Evolutionary conservation across 352 stramenopile genomes (phyloP), one percentile per base, ranked within the genome.

Genomic region (Pythium utonaiense): DNA sequence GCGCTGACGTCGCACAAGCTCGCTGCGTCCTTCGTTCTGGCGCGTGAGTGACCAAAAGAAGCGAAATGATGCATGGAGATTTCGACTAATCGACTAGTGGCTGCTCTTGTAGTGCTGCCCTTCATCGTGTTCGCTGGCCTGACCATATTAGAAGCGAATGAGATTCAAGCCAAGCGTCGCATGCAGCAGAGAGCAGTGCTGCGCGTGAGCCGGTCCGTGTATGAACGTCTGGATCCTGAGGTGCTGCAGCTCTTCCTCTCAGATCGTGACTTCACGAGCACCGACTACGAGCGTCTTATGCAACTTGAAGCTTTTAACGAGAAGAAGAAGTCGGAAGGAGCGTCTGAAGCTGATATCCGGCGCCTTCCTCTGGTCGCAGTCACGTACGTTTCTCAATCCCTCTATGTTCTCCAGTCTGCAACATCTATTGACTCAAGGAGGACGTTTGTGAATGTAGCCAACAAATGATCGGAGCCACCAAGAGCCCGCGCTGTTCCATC

Each of bases 211-310:
- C 79, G 79, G 27, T 63, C 76, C 16, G 54, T 89, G 24, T 91
- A 86, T 56, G 75, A 89, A 50, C 79, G 84, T 50, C 51, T 92
- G 41, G 83, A 92, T 57, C 60, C 66, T 12, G 80, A 88, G 8
- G 64, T 80, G 51, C 53, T 92, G 22, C 73, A 81, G 60, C 57
- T 90, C 21, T 73, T 92, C 28, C 59, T 88, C 51, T 87, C 69
- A 34, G 86, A 77, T 33, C 78, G 80, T 30, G 83, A 92, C 67
- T 92, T 92, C 41, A 74, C 76, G 31, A 81, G 74, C 48, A 80
- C 77, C 19, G 78, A 94, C 55, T 90, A 88, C 36, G 83, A 90
- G 59, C 78, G 75, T 2, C 64, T 93, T 27, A 74, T 93, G 70
- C 66, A 77, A 28, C 67, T 94, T 0, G 75, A 94, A 28, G 73